phyloP scores from a whole-genome alignment of 441 rosid species.

The Brassica hybrid region DNA sequence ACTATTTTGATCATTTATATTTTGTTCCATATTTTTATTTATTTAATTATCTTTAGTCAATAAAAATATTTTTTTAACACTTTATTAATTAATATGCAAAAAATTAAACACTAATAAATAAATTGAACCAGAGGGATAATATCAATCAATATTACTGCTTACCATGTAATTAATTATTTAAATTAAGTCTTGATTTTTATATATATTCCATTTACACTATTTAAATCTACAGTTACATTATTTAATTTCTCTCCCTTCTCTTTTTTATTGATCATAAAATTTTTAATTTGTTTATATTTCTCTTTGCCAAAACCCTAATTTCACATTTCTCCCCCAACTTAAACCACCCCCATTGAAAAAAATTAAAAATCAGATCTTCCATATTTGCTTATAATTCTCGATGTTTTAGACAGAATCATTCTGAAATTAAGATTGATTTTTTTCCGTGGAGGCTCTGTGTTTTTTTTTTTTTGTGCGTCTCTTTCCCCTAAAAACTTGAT shows the following conservation, averaged over 20 bases:
- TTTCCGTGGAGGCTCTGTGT: constrained; percentile 48
- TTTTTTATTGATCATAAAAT: constrained; percentile 32
- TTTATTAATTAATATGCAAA: too few relatives aligned
- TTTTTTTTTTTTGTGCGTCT: constrained; percentile 38
- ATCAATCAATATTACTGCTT: too few relatives aligned
- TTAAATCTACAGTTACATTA: constrained; percentile 48
- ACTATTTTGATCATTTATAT: too few relatives aligned
- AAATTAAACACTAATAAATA: too few relatives aligned
- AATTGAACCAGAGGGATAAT: too few relatives aligned
- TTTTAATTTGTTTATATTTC: constrained; percentile 29
- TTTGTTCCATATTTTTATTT: too few relatives aligned
- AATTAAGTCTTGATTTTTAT: constrained; percentile 56
- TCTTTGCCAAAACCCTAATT: constrained; percentile 67
- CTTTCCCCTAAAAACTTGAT: constrained; percentile 36
- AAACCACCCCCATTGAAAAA: constrained; percentile 45
- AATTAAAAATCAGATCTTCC: constrained; percentile 42
- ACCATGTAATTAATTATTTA: too few relatives aligned
- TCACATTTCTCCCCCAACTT: constrained; percentile 44
- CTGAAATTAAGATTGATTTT: not conserved
- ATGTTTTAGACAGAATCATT: constrained; percentile 12
- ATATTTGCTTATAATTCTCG: constrained; percentile 44
- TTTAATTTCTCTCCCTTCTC: constrained; percentile 48
- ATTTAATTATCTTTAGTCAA: too few relatives aligned
- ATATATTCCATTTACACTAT: constrained; percentile 29
- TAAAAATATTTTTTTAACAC: too few relatives aligned